Conservation (phyloP, 495 filamentous ascomycete species). For the Penicillium desertorum region DNA sequence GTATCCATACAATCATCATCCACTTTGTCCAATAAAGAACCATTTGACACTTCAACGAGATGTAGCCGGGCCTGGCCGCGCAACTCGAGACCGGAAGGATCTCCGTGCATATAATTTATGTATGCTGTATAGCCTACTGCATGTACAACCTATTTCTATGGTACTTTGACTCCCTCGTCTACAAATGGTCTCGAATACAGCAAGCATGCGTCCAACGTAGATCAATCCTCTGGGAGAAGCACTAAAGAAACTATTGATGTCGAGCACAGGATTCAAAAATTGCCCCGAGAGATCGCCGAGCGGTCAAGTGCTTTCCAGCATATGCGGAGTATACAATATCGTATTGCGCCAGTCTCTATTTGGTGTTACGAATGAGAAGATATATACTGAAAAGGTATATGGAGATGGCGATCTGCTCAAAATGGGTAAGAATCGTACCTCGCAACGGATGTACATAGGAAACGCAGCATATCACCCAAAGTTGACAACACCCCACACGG, state of each 20-base stretch:
- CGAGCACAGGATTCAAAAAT: not conserved
- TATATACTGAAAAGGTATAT: not conserved
- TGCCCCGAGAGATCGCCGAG: not conserved
- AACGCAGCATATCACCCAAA: not conserved
- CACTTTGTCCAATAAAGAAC: not conserved
- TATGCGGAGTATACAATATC: no score
- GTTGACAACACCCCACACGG: not conserved
- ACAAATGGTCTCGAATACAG: not conserved
- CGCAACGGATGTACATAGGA: not conserved
- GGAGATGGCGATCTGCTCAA: not conserved
- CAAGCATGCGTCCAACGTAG: not conserved
- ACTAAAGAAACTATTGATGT: not conserved
- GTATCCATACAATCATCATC: not conserved
- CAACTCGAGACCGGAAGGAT: constrained; percentile 8
- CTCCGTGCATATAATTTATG: constrained; percentile 2
- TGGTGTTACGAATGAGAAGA: not conserved
- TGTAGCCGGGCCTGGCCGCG: not conserved
- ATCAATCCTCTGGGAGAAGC: not conserved
- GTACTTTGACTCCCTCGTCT: not conserved
- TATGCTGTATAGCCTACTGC: not conserved
- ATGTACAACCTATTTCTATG: not conserved
- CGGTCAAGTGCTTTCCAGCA: no score
- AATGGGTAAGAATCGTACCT: not conserved
- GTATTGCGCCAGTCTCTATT: not conserved
- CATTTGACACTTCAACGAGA: not conserved